These are phyloP conservation scores for Abrus precatorius DNA, from an alignment of 306 rosid species.

Conservation along the genomic window DNA sequence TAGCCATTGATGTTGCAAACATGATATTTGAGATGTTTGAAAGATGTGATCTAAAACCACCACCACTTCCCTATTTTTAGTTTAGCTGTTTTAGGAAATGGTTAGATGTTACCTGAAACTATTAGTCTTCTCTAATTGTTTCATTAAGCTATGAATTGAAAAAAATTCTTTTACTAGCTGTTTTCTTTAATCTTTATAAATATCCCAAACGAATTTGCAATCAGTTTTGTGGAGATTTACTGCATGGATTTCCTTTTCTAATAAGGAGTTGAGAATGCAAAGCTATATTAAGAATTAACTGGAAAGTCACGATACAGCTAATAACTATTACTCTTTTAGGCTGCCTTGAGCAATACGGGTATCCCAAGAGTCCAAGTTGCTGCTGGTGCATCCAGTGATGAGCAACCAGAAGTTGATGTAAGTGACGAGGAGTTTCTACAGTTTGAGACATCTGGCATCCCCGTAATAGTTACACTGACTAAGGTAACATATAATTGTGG, in stretches of 20 bases:
- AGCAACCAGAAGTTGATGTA: constrained; percentile 77
- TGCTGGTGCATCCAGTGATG: constrained; percentile 64
- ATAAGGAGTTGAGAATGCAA: constrained; percentile 30
- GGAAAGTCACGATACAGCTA: constrained; percentile 13
- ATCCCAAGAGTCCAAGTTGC: constrained; percentile 85
- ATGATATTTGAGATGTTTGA: not conserved
- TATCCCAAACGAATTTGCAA: constrained; percentile 13
- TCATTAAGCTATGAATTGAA: constrained; percentile 11
- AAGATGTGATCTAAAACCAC: constrained; percentile 1
- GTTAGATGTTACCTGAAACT: not conserved
- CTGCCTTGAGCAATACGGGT: constrained; percentile 87
- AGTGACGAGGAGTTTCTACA: constrained; percentile 93
- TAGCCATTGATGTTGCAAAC: constrained; percentile 1
- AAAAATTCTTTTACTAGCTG: constrained; percentile 4
- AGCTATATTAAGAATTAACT: not conserved
- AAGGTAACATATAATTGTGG: constrained; percentile 58
- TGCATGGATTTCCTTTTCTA: constrained; percentile 20
- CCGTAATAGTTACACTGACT: constrained; percentile 84
- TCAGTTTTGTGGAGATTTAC: constrained; percentile 17
- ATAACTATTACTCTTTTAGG: constrained; percentile 62
- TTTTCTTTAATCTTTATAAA: constrained; percentile 1
- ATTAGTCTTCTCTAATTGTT: constrained; percentile 5
- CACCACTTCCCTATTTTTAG: too few species aligned
- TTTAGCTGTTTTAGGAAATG: too few species aligned
- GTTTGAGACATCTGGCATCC: constrained; percentile 83